Base-by-base conservation (phyloP, 352 stramenopile species). In the Phytopythium ostracodes region DNA sequence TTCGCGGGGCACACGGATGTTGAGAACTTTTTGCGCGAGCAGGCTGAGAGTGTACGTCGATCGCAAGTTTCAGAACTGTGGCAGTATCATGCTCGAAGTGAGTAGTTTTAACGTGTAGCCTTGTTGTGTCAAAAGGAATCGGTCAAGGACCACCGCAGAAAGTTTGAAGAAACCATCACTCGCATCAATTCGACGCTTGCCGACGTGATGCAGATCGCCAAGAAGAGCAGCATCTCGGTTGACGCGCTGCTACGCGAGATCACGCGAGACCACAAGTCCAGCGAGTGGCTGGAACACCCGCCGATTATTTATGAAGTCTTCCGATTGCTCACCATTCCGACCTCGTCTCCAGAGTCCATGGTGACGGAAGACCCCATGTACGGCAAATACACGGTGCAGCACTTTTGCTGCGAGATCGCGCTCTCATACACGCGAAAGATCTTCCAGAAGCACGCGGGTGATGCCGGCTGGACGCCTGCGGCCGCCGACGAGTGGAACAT, bases 231-330 rank as follows among this genome's bases (percentile, higher is more conserved):
- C 46, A 86, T 93, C 24, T 80, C 81, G 4, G 77, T 91, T 17
- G 87, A 95, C 55, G 66, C 90, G 33, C 70, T 95, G 54, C 81
- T 92, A 56, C 81, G 84, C 33, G 87, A 95, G 59, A 80, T 93
- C 58, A 76, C 80, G 52, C 82, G 83, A 43, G 85, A 95, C 62
- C 61, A 75, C 36, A 86, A 89, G 64, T 91, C 80, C 25, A 79
- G 73, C 10, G 60, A 62, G 31, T 95, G 84, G 84, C 71, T 95
- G 9, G 79, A 92, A 44, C 77, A 92, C 42, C 84, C 87, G 44
- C 76, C 67, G 40, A 88, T 95, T 77, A 87, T 95, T 67, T 85
- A 87, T 65, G 87, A 95, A 62, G 81, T 93, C 2, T 90, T 95
- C 63, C 74, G 70, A 14, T 63, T 92, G 15, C 57, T 95, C 17